Evolutionary conservation across 2,329 filamentous ascomycete genomes (phyloP), one percentile per base, ranked within the genome.

Genomic region (Pseudopyricularia javanii): DNA sequence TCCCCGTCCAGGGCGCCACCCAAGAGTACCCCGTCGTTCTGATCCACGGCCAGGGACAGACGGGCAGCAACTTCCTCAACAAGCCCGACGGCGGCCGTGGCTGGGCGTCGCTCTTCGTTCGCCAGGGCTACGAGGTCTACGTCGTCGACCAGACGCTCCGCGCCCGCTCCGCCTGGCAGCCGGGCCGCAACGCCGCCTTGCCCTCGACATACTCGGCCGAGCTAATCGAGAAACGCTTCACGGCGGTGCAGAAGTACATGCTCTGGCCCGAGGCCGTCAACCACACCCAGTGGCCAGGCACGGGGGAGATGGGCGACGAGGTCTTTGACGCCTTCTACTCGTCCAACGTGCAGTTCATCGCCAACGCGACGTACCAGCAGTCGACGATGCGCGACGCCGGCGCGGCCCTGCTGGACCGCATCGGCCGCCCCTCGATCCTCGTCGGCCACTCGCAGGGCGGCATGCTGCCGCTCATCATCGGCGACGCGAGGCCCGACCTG

Each of bases 401-500:
- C 51, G 43, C 51, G 5, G 43, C 28, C 7, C 43, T 47, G 51
- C 45, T 35, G 9, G 54, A 55, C 28, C 47, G 49, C 28, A 47
- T 50, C 54, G 70, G 65, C 47, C 66, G 59, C 52, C 70, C 70
- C 0, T 63, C 57, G n/a, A 56, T 73, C 24, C 55, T 73, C 20
- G 37, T 72, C 17, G 70, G 67, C 22, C 74, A 78, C 57, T 75
- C 71, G 17, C 69, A 74, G 55, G 75, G 72, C 2, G 72, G 71
- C 3, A 55, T 68, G 0, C 62, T 68, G 54, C 67, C 68, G 7
- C 67, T 71, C 61, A 43, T 76, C 50, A 61, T 71, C 11, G 74
- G 71, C 2, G 78, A 83, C 57, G 62, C 64, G 3, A 61, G 70
- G 3, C 76, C 78, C 0, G 57, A 70, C 0, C 63, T 74, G 0